Evolutionary conservation across 2,329 filamentous ascomycete genomes (phyloP), one percentile per base, ranked within the genome.

Genomic region (Alternaria hordeiaustralica): DNA sequence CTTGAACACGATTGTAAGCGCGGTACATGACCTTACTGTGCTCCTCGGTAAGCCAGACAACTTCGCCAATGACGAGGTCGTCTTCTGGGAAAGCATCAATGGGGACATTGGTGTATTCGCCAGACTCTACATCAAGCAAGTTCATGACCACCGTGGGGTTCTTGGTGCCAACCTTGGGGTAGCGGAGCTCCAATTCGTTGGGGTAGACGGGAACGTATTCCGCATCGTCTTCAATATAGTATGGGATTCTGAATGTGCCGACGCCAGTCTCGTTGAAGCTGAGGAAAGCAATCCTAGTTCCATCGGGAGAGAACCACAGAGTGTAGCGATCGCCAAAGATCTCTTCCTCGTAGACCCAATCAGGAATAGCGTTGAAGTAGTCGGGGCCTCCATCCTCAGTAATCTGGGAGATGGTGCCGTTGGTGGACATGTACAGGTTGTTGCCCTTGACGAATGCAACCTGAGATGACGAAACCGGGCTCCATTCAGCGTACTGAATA

Each of bases 381-480:
- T 90, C 87, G 0, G 87, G 85, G 0, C 87, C 84, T 11, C 88
- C 89, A 67, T 90, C 84, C 0, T 79, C 77, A 12, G 89, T 91
- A 64, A 90, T 84, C 53, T 87, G 87, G 3, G 82, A 83, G 13
- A 87, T 80, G 4, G 83, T 81, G 26, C 87, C 87, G 54, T 86
- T 82, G 63, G 81, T 82, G 81, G 84, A 87, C 57, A 91, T 75
- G 77, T 85, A 91, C 1, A 92, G 77, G 71, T 92, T 85, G 76
- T 92, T 92, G 45, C 82, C 87, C 46, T 88, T 87, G 15, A 92
- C 89, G 72, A 91, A 92, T 2, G 88, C 89, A 66, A 92, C 85
- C n/a, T 84, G 79, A 45, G 87, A 83, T 20, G 87, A 86, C 3
- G 75, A 75, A 1, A 75, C 74, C 3, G 89, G 87, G 33, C 87